Evolutionary conservation across 768 basidiomycete genomes (phyloP).

Genomic region (Suillus ampliporus): DNA sequence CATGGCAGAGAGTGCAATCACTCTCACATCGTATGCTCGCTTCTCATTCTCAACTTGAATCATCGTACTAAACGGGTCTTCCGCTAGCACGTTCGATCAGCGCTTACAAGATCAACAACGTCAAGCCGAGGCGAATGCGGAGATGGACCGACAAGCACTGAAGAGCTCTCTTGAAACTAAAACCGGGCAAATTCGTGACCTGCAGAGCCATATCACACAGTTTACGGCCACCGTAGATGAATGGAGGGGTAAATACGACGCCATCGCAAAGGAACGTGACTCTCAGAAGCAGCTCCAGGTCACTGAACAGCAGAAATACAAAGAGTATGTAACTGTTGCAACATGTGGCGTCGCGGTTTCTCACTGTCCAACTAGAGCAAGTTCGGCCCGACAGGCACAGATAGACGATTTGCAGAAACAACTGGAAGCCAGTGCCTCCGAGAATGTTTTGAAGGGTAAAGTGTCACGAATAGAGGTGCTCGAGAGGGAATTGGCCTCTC

Average conservation of each 20-base stretch:
- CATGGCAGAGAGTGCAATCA: neutral
- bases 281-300: neutral
- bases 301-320: neutral
- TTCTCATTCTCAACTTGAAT: neutral
- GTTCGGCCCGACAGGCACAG: neutral
- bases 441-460: neutral
- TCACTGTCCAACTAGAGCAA: neutral
- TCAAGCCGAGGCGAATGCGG: neutral
- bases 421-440: neutral
- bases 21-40: neutral
- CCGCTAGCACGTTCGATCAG: neutral
- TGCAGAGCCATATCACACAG: neutral
- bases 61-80: neutral
- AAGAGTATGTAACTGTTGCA: neutral
- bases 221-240: neutral
- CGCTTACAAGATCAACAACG: neutral
- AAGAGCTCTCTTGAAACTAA: neutral
- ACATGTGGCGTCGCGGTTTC: no score
- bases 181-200: neutral
- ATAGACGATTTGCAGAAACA: neutral
- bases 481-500: neutral
- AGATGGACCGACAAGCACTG: neutral
- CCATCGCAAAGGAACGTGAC: neutral
- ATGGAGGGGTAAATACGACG: slow-evolving; percentile 2
- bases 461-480: slow-evolving; percentile 2